These are phyloP conservation scores for Rehmannia glutinosa DNA, from an alignment of 257 asterid genomes.

Conservation along the genomic window DNA sequence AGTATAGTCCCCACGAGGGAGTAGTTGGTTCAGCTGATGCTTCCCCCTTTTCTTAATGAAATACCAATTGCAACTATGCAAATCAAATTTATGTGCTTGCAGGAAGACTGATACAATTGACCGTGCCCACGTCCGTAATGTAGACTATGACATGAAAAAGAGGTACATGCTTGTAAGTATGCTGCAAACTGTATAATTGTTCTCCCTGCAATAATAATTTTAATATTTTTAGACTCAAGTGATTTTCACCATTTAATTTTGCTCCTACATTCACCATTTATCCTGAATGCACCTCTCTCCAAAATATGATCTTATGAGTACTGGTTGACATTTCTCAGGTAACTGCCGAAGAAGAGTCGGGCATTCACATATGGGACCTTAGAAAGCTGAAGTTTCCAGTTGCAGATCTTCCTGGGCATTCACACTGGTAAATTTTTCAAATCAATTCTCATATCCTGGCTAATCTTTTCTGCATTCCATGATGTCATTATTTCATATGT, in stretches of 20 bases:
- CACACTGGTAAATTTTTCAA: constrained; percentile 72
- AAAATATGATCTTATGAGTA: constrained; percentile 5
- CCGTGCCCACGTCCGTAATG: constrained; percentile 73
- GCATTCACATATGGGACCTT: constrained; percentile 92
- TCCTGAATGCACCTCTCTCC: constrained; percentile 4
- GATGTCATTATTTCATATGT: background rate
- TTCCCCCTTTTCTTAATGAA: background rate
- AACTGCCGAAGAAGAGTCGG: constrained; percentile 96
- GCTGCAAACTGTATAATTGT: constrained; percentile 19
- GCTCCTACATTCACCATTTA: background rate
- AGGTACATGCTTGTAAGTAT: constrained; percentile 82
- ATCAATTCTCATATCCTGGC: background rate
- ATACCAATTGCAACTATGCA: constrained; percentile 9
- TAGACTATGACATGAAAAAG: constrained; percentile 83
- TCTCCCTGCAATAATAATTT: constrained; percentile 7
- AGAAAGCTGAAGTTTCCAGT: constrained; percentile 74
- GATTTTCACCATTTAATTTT: background rate
- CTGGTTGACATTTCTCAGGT: constrained; percentile 46
- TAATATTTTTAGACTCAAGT: background rate
- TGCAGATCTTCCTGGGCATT: constrained; percentile 91
- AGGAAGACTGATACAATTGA: constrained; percentile 81
- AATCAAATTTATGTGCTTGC: constrained; percentile 28
- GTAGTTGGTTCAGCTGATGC: constrained; percentile 9
- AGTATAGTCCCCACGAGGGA: background rate
- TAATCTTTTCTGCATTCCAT: constrained; percentile 6